A percentile compares a stretch with the other conserved stretches of the same genome.
Conservation (phyloP, 176 grass and related monocot genomes). For the Carex pumila region DNA sequence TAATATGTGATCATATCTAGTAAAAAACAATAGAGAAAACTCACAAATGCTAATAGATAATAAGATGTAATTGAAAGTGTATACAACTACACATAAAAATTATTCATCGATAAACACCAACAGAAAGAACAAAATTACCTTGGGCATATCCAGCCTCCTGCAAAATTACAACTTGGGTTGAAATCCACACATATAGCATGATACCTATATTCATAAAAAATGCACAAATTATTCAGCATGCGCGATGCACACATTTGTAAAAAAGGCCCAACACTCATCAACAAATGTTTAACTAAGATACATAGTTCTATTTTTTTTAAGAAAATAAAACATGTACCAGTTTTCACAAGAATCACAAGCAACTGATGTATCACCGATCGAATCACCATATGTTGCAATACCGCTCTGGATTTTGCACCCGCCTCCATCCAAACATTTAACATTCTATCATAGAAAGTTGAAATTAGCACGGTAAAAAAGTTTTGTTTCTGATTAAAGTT, state of each 20-base stretch:
- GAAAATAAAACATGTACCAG: constrained; percentile 45
- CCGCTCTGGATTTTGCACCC: constrained; percentile 77
- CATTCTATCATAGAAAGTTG: constrained; percentile 41
- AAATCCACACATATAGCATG: constrained; percentile 92
- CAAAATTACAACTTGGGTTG: constrained; percentile 38
- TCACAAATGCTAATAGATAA: neutral
- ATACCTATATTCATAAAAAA: constrained; percentile 57
- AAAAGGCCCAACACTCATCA: neutral
- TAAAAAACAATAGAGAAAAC: neutral
- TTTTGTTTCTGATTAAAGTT: constrained; percentile 7
- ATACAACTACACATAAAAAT: neutral
- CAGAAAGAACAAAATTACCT: constrained; percentile 47
- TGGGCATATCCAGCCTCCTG: constrained; percentile 81
- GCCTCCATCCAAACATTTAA: constrained; percentile 75
- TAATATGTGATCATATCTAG: neutral
- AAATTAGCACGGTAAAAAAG: constrained; percentile 18
- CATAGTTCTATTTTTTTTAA: neutral
- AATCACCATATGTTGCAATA: constrained; percentile 47
- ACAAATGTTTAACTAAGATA: neutral
- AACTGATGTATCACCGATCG: constrained; percentile 79
- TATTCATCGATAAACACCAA: constrained; percentile 7
- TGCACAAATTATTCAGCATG: neutral
- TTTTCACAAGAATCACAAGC: constrained; percentile 96
- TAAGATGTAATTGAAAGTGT: neutral
- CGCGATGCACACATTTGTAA: constrained; percentile 20